A percentile compares a stretch with the other conserved stretches of the same genome.
These are phyloP conservation scores for Alternaria infectoria DNA, from an alignment of 2,329 filamentous ascomycete genomes.

Conservation along the genomic window DNA sequence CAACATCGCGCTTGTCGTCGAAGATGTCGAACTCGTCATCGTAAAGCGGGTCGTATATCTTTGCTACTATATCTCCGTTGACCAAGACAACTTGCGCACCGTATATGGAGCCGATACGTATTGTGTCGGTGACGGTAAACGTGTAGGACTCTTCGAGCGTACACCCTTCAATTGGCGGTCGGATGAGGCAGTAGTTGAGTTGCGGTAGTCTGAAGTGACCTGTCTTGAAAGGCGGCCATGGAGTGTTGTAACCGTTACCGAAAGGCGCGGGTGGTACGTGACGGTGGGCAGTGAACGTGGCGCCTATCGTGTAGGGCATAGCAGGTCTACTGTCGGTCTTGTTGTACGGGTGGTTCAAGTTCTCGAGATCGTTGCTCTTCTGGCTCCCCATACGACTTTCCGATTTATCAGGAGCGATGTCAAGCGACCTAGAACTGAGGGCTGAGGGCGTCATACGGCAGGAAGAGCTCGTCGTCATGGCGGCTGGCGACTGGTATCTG, in stretches of 20 bases:
- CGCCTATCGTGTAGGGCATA: constrained; percentile 1
- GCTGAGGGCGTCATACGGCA: background rate
- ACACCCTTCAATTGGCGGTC: background rate
- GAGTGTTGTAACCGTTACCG: background rate
- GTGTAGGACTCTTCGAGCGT: background rate
- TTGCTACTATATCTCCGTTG: constrained; percentile 3
- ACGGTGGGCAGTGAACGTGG: background rate
- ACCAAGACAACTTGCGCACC: constrained; percentile 6
- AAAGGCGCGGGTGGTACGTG: constrained; percentile 7
- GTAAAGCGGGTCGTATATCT: constrained; percentile 14
- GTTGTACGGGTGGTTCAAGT: background rate
- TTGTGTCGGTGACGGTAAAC: background rate
- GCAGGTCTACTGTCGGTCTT: background rate
- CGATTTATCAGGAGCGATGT: background rate
- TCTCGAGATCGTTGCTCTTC: background rate
- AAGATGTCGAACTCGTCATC: background rate
- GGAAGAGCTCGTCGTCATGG: background rate
- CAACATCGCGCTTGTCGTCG: constrained; percentile 1
- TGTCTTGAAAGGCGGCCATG: background rate
- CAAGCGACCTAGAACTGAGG: background rate
- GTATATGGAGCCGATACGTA: constrained; percentile 1
- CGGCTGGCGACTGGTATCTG: background rate
- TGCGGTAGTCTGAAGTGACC: background rate
- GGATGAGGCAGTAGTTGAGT: constrained; percentile 1
- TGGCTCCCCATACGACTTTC: background rate